Evolutionary conservation across 2,329 filamentous ascomycete species (phyloP), one percentile per base, ranked within the genome.

Genomic region (Nectriaceae sp.): DNA sequence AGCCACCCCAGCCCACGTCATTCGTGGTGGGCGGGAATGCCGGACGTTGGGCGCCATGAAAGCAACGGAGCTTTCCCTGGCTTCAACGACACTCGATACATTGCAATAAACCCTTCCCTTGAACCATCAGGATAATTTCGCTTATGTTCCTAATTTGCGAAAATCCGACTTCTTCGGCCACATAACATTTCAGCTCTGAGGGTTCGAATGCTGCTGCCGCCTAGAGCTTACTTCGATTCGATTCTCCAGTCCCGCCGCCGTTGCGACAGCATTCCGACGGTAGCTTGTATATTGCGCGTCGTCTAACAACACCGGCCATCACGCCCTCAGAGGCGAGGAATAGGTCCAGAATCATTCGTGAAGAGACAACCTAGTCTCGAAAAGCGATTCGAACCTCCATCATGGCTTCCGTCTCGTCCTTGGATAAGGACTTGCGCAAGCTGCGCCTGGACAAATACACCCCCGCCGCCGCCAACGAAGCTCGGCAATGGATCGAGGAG

Each of bases 361-460:
- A n/a, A n/a, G n/a, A n/a, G n/a, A n/a, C n/a, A n/a, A n/a, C n/a
- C n/a, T n/a, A n/a, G n/a, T n/a, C n/a, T n/a, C n/a, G n/a, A n/a
- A n/a, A n/a, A n/a, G n/a, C n/a, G n/a, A n/a, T n/a, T n/a, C 20
- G 8, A 35, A 24, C 18, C 6, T 24, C 10, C 33, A 19, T 21
- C 13, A 97, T 97, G 93, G 92, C 93, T 61, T 96, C 93, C 33
- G 93, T 97, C 24, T 83, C 90, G 55, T 96, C 90, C 55, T 78
- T 99, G 52, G 94, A 97, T 73, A 93, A 93, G 71, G 94, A 99
- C 76, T 80, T 99, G 84, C 89, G 90, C 79, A 91, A 86, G 69
- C 72, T 97, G 80, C 92, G 94, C 71, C 79, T 96, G 63, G 89
- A 92, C 52, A 89, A 93, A 73, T 97, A 96, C 73, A 97, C 93